A percentile compares a stretch with the other conserved stretches of the same genome.
These are phyloP conservation scores for Colletotrichum abscissum DNA, from an alignment of 2,329 filamentous ascomycete genomes.

Conservation along the genomic window DNA sequence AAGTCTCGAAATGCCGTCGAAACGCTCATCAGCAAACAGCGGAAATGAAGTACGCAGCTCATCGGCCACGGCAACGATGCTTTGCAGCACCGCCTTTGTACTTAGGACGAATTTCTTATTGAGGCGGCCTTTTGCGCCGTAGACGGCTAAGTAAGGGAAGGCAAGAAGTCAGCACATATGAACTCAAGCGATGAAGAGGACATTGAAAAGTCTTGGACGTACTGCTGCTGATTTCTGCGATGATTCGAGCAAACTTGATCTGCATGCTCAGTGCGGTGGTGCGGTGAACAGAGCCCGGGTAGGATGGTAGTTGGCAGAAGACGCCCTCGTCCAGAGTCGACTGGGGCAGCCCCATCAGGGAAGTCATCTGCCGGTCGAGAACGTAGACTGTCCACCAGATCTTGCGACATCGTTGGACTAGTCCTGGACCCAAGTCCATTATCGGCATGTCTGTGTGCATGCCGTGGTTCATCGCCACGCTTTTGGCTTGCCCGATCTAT, in stretches of 20 bases:
- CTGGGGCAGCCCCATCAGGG: constrained; percentile 63
- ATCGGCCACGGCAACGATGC: constrained; percentile 43
- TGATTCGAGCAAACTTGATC: constrained; percentile 44
- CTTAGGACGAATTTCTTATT: constrained; percentile 45
- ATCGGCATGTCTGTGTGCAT: constrained; percentile 64
- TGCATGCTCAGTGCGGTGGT: constrained; percentile 47
- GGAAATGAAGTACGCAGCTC: constrained; percentile 46
- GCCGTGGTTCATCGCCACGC: constrained; percentile 60
- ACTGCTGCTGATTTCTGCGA: constrained; percentile 47
- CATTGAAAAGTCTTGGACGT: background rate
- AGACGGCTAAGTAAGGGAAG: constrained; percentile 39
- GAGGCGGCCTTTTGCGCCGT: constrained; percentile 43
- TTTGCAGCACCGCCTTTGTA: constrained; percentile 44
- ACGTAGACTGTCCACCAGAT: constrained; percentile 68
- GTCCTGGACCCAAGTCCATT: constrained; percentile 50
- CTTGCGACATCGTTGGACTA: constrained; percentile 58
- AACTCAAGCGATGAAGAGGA: background rate
- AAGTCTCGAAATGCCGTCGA: constrained; percentile 47
- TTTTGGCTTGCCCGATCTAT: constrained; percentile 62
- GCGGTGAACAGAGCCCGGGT: constrained; percentile 41
- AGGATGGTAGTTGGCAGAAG: constrained; percentile 50
- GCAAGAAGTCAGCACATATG: background rate
- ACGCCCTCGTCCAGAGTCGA: constrained; percentile 62
- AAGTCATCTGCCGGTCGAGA: constrained; percentile 64
- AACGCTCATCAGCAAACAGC: constrained; percentile 41